Conservation (phyloP, 2,329 filamentous ascomycete genomes). For the Magnaporthales sp. region DNA sequence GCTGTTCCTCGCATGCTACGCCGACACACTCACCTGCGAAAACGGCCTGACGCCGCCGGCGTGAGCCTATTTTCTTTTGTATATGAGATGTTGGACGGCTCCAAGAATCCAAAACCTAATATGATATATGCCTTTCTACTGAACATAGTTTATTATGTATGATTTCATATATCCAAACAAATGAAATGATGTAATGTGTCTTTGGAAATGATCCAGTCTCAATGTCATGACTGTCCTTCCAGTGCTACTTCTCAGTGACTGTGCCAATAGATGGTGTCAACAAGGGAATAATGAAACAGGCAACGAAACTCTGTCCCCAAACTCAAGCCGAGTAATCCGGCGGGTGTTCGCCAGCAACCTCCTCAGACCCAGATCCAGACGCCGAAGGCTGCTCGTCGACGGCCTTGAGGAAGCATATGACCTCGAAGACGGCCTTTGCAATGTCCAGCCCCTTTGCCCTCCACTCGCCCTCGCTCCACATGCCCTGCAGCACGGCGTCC, state of each 20-base stretch:
- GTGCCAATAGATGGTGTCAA: neutral
- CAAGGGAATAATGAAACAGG: neutral
- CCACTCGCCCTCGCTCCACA: conserved; percentile 24
- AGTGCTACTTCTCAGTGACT: too few species aligned
- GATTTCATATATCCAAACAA: neutral
- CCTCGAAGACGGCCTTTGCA: conserved; percentile 26
- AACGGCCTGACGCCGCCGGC: conserved; percentile 23
- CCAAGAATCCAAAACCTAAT: neutral
- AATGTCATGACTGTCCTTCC: neutral
- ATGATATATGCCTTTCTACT: neutral
- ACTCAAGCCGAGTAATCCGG: neutral
- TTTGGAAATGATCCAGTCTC: neutral
- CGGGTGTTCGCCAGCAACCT: neutral
- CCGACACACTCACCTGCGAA: conserved; percentile 27
- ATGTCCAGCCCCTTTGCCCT: conserved; percentile 22
- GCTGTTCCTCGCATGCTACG: conserved; percentile 29
- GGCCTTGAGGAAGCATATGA: conserved; percentile 24
- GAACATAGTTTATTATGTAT: neutral
- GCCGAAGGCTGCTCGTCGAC: conserved; percentile 11
- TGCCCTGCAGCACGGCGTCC: conserved; percentile 23
- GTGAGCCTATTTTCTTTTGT: conserved; percentile 10
- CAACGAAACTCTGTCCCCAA: neutral
- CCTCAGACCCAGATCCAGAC: neutral
- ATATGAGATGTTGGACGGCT: neutral
- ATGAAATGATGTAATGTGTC: neutral